Evolutionary conservation across 2,329 filamentous ascomycete genomes (phyloP), one percentile per base, ranked within the genome.

Genomic region (Xylaria hypoxylon): DNA sequence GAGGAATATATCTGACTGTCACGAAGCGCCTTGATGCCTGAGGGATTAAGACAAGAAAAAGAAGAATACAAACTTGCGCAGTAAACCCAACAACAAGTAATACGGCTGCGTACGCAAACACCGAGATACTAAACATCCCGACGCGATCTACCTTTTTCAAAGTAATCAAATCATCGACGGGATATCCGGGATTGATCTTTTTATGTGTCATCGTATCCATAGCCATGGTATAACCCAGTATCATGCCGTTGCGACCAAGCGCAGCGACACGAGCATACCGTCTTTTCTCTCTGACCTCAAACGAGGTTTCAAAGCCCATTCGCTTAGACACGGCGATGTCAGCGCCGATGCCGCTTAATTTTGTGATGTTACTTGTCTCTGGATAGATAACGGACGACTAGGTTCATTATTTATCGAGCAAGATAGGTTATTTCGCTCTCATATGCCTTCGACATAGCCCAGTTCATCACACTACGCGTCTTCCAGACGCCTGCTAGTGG

Each of bases 221-320:
- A 6, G 50, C 63, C 19, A 31, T 31, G 19, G 67, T 68, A 48
- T 33, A 61, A 24, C 67, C 63, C 10, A 68, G 47, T 31, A 66
- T 66, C 1, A 28, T 26, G 19, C 63, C 67, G 22, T 60, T 44
- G 28, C 28, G 22, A 48, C 64, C 56, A 10, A 66, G 56, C 3
- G 67, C 67, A 2, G 63, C 63, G 26, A 62, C 44, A 31, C 67
- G 67, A 3, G 67, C 63, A 31, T 51, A 68, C 7, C 33, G 44
- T 5, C 53, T 31, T 5, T 44, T 45, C 11, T 55, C 48, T 1
- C 15, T 38, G 10, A 66, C n/a, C 17, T 19, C 8, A 38, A 68
- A 68, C 11, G 50, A 42, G 4, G 67, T 68, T 64, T 68, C 67
- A 24, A 68, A 68, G 1, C 67, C 67, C 24, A 17, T 52, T 19